Base-by-base conservation (phyloP, 2,329 filamentous ascomycete genomes). In the Monosporascus sp. region DNA sequence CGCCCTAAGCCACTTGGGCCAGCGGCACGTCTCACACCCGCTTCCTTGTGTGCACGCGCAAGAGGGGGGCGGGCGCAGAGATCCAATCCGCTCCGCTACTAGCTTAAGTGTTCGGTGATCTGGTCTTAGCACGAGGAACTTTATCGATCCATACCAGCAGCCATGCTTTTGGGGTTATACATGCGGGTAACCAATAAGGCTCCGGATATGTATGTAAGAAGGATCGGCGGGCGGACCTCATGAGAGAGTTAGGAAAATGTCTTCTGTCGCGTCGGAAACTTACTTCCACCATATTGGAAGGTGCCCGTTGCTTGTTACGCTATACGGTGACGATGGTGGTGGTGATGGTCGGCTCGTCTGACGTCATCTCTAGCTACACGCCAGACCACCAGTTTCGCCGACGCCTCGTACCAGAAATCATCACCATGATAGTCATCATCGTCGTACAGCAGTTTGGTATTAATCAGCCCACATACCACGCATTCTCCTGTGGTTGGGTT, bases 381-480 rank as follows among this genome's bases (percentile, higher is more conserved):
- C 11, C 31, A 34, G 31, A 34, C 31, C 31, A 34, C 5, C 31
- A 14, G 9, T 14, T 14, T 34, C 11, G 9, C 9, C 11, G 31
- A 34, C 31, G 9, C 31, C 31, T 34, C 9, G 5, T 34, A 14
- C 31, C 31, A 34, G 31, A 34, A 34, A 34, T 34, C 9, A 14
- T 34, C 31, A 34, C 14, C 31, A 14, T 14, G 11, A 14, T 34
- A 5, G 31, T 34, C 31, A 34, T 34, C 31, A 14, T 34, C 5
- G 9, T 14, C 11, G 11, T 34, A 14, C 9, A 34, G 31, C 11
- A 14, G 31, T 34, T 34, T 34, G 31, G 5, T 34, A 34, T 34
- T 11, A 34, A 34, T 34, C 31, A 3, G 9, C 11, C 9, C 11
- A 5, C 57, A 57, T 53, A 43, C 44, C 53, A 56, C 55, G 31